Evolutionary conservation across 192 early-diverging fungal genomes (phyloP), one percentile per base, ranked within the genome.

Genomic region (Backusella mclennaniae): DNA sequence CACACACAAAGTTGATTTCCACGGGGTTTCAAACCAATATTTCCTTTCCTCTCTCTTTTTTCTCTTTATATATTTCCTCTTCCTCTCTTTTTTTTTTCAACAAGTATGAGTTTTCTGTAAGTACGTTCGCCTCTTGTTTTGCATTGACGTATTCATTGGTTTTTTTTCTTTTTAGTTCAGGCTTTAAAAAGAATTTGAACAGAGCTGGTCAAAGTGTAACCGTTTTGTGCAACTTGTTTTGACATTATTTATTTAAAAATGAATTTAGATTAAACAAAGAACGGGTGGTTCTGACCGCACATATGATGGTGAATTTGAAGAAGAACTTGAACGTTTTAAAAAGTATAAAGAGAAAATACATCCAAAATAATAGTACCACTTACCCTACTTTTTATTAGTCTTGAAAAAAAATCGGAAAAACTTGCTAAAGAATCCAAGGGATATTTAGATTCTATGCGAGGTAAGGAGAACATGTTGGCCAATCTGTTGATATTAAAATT

Each of bases 351-450:
- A 11, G 4, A 21, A 44, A 59, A 29, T 9, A 39, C 38, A 33
- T 33, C 3, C 12, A 44, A 44, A 14, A 44, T 4, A 44, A 14
- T 15, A 72, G 29, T 35, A 21, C 6, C 19, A 9, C 42, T 17
- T 15, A 17, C 7, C 36, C 31, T 39, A 39, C 9, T 9, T 35
- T 15, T 56, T 35, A 23, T 23, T 71, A 96, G 95, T 49, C 87
- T 97, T 36, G 95, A 99, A 83, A 76, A 81, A 35, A 96, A 96
- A 66, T 87, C 92, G 0, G 93, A 96, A 77, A 92, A 89, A 41
- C 84, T 98, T 2, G 89, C 96, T 77, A 94, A 93, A 75, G 96
- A 99, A 80, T 90, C 98, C 12, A 97, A 97, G 79, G 94, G 94
- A 59, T 98, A 98, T 80, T 87, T 97, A 39, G 91, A 95, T 76